These are phyloP conservation scores for Phaeosphaeria sp. DNA, from an alignment of 2,329 filamentous ascomycete genomes.

Conservation along the genomic window DNA sequence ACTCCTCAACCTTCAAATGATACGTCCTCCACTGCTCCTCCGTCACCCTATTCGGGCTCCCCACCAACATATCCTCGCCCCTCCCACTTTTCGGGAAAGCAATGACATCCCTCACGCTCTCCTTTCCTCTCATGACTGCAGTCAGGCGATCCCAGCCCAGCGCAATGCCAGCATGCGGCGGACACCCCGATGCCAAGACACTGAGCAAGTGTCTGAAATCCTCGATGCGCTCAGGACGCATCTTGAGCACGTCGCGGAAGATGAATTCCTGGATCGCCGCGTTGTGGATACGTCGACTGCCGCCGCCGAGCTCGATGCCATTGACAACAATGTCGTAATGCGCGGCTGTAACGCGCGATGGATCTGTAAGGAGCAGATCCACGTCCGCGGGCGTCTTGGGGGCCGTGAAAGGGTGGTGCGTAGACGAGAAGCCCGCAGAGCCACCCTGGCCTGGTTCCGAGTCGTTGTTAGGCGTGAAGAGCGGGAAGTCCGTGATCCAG, in stretches of 20 bases:
- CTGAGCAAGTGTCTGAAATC: constrained; percentile 87
- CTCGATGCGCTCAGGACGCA: constrained; percentile 72
- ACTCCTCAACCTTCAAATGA: constrained; percentile 54
- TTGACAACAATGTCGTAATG: constrained; percentile 98
- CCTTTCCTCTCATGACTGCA: constrained; percentile 76
- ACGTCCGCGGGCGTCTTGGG: constrained; percentile 76
- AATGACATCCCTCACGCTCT: constrained; percentile 90
- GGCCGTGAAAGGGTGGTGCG: constrained; percentile 95
- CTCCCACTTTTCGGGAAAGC: constrained; percentile 94
- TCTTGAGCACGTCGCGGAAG: constrained; percentile 81
- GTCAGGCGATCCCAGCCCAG: constrained; percentile 89
- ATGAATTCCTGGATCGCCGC: constrained; percentile 83
- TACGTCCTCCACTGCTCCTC: constrained; percentile 66
- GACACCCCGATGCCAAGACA: constrained; percentile 84
- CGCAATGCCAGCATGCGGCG: constrained; percentile 92
- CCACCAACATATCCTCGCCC: constrained; percentile 84
- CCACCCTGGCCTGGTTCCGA: constrained; percentile 81
- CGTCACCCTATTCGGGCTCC: constrained; percentile 74
- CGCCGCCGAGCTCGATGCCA: constrained; percentile 91
- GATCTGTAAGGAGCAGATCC: constrained; percentile 74
- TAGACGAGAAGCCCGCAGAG: constrained; percentile 78
- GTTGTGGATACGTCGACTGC: constrained; percentile 89
- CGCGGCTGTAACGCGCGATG: constrained; percentile 76
- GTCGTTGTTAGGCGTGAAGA: constrained; percentile 78
- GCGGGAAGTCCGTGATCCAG: constrained; percentile 90